These are phyloP conservation scores for Melanomma pulvis-pyrius DNA, from an alignment of 495 filamentous ascomycete genomes.

Conservation along the genomic window DNA sequence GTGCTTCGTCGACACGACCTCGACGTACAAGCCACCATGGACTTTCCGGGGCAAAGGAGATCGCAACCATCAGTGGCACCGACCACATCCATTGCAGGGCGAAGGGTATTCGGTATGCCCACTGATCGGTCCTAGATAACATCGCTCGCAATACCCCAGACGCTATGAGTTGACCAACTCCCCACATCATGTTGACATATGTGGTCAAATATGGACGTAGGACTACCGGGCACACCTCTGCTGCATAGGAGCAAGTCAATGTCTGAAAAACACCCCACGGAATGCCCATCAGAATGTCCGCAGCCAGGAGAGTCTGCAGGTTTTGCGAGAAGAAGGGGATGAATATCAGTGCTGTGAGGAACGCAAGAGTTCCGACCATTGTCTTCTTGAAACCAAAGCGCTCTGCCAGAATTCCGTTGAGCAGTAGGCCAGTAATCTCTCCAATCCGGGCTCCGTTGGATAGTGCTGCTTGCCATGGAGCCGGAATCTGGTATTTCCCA, in stretches of 20 bases:
- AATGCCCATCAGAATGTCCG: slow-evolving; percentile 22
- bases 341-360: slow-evolving; percentile 28
- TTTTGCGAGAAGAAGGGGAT: slow-evolving; percentile 37
- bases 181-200: slow-evolving; percentile 21
- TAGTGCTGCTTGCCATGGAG: slow-evolving; percentile 48
- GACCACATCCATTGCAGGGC: slow-evolving; percentile 36
- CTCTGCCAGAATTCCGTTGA: slow-evolving; percentile 20
- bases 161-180: slow-evolving; percentile 25
- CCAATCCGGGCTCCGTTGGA: slow-evolving; percentile 46
- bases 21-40: slow-evolving; percentile 36
- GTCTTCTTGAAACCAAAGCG: slow-evolving; percentile 25
- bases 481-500: slow-evolving; percentile 35
- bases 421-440: slow-evolving; percentile 23
- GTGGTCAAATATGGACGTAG: slow-evolving; percentile 18
- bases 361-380: slow-evolving; percentile 15
- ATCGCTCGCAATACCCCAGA: slow-evolving; percentile 10
- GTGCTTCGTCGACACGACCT: slow-evolving; percentile 27
- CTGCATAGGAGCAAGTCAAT: slow-evolving; percentile 21
- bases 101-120: slow-evolving; percentile 31
- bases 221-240: slow-evolving; percentile 28
- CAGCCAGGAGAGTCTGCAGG: slow-evolving; percentile 13
- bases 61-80: slow-evolving; percentile 24
- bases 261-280: slow-evolving; percentile 35
- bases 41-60: slow-evolving; percentile 36
- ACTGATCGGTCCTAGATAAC: slow-evolving; percentile 16